phyloP scores from a whole-genome alignment of 257 asterid species.

The Gentiana straminea region DNA sequence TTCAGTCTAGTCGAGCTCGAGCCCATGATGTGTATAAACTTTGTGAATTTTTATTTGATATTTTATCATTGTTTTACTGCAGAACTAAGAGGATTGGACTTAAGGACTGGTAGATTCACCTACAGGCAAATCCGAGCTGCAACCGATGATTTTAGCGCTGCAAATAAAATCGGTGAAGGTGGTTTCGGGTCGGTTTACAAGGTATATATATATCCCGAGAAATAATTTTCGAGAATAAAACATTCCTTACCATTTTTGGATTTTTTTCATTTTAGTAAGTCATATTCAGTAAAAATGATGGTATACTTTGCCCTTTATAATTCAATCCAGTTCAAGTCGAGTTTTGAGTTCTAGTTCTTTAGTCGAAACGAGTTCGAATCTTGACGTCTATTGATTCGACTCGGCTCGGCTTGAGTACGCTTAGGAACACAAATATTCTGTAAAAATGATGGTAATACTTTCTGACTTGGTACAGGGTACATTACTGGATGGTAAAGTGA shows the following conservation, averaged over 20 bases:
- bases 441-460: background rate
- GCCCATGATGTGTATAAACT: too few species aligned
- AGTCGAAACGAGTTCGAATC: too few species aligned
- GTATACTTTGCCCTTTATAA: too few species aligned
- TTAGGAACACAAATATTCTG: too few species aligned
- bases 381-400: too few species aligned
- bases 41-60: too few species aligned
- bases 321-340: too few species aligned
- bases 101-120: conserved; percentile 40
- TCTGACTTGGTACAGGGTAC: conserved; percentile 29
- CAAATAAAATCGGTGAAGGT: conserved; percentile 60
- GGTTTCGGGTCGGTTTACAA: conserved; percentile 63
- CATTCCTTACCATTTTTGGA: conserved; percentile 1
- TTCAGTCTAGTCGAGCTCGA: too few species aligned
- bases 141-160: conserved; percentile 35
- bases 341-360: too few species aligned
- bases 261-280: background rate
- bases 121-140: conserved; percentile 57
- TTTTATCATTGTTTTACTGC: conserved; percentile 4
- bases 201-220: conserved; percentile 16
- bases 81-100: conserved; percentile 49
- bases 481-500: conserved; percentile 36
- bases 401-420: too few species aligned
- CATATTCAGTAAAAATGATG: too few species aligned
- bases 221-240: background rate